These are phyloP conservation scores for Candida tunisiensis DNA, from an alignment of 1,139 yeast species.

Conservation along the genomic window DNA sequence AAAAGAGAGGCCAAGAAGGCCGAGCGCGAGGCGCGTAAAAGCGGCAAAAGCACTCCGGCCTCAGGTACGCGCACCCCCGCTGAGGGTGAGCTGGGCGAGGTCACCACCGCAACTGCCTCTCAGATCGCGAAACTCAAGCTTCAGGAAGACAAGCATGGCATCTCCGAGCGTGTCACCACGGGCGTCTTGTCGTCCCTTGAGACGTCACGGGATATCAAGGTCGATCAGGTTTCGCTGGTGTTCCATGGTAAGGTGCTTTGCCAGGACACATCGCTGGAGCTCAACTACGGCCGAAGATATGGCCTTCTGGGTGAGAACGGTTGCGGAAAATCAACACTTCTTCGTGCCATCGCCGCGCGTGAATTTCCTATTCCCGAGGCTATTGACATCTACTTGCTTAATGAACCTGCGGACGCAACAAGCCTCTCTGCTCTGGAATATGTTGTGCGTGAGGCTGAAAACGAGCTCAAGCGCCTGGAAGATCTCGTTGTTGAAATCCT, in stretches of 20 bases:
- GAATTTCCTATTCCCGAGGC: slow-evolving; percentile 90
- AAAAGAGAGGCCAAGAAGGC: slow-evolving; percentile 61
- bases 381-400: slow-evolving; percentile 80
- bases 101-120: slow-evolving; percentile 44
- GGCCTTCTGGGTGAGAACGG: slow-evolving; percentile 91
- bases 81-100: slow-evolving; percentile 25
- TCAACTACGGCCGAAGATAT: slow-evolving; percentile 94
- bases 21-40: slow-evolving; percentile 50
- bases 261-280: slow-evolving; percentile 81
- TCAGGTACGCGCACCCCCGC: slow-evolving; percentile 7
- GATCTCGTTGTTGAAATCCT: slow-evolving; percentile 80
- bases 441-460: slow-evolving; percentile 93
- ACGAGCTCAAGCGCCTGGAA: slow-evolving; percentile 81
- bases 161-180: slow-evolving; percentile 94
- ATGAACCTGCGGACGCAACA: slow-evolving; percentile 94
- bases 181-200: slow-evolving; percentile 85
- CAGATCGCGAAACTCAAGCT: slow-evolving; percentile 75
- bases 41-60: slow-evolving; percentile 41
- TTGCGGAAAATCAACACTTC: slow-evolving; percentile 93
- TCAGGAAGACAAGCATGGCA: slow-evolving; percentile 85
- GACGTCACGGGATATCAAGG: slow-evolving; percentile 88
- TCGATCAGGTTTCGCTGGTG: slow-evolving; percentile 75
- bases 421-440: slow-evolving; percentile 88
- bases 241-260: slow-evolving; percentile 96
- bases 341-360: slow-evolving; percentile 86